These are phyloP conservation scores for Ustilago crameri DNA, from an alignment of 1,284 basidiomycete genomes.

Conservation along the genomic window DNA sequence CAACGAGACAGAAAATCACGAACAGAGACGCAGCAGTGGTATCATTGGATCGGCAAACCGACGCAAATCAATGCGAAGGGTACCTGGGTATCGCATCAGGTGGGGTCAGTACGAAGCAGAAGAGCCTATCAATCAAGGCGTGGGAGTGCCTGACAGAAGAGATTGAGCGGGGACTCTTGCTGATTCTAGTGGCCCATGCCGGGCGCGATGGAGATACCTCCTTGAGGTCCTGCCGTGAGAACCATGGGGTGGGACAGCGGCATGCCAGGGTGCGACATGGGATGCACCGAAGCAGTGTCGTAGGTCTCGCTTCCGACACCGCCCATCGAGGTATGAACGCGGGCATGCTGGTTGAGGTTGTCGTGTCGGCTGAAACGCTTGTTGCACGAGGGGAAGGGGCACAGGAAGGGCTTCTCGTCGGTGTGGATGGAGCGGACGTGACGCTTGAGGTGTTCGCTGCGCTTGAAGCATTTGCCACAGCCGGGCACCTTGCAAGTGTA, in stretches of 20 bases:
- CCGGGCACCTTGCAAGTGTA: slow-evolving; percentile 65
- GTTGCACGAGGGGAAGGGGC: slow-evolving; percentile 57
- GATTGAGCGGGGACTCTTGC: slow-evolving; percentile 26
- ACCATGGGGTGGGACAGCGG: slow-evolving; percentile 41
- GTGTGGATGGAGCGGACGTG: slow-evolving; percentile 65
- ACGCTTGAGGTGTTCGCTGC: slow-evolving; percentile 64
- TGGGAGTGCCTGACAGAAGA: not conserved
- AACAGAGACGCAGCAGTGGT: slow-evolving; percentile 33
- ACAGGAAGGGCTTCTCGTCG: slow-evolving; percentile 64
- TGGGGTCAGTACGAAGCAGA: slow-evolving; percentile 28
- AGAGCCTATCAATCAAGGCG: slow-evolving; percentile 18
- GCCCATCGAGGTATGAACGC: slow-evolving; percentile 55
- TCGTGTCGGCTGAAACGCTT: slow-evolving; percentile 64
- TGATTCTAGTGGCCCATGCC: slow-evolving; percentile 35
- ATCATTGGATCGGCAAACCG: slow-evolving; percentile 28
- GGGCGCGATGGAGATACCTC: slow-evolving; percentile 40
- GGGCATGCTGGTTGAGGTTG: slow-evolving; percentile 65
- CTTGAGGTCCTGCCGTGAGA: slow-evolving; percentile 31
- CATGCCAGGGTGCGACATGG: slow-evolving; percentile 34
- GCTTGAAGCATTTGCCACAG: slow-evolving; percentile 65
- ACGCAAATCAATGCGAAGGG: not conserved
- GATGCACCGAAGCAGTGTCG: slow-evolving; percentile 31
- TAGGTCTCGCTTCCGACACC: slow-evolving; percentile 23
- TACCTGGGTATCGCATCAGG: slow-evolving; percentile 40
- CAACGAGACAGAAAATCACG: slow-evolving; percentile 6